Evolutionary conservation across 208 protist species (phyloP), one percentile per base, ranked within the genome.

Genomic region (Trypanosoma rangeli): DNA sequence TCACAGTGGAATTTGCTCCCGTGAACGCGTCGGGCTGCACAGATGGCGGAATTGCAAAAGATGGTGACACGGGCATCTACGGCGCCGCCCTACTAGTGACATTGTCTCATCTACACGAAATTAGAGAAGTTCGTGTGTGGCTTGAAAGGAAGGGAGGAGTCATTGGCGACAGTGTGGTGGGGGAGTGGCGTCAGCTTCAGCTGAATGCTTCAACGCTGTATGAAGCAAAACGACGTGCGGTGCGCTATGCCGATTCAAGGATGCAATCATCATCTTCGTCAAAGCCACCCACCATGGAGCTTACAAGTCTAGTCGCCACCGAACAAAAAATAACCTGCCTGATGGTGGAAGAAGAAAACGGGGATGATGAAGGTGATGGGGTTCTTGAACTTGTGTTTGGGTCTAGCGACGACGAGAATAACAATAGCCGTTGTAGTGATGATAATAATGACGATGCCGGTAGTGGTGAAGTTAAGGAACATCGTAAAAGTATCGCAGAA

Each of bases 321-420:
- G 46, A 53, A 15, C 10, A 64, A 20, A 56, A 59, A 10, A 59
- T 22, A n/a, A 16, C 3, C 20, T 4, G 7, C 10, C n/a, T 13
- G 15, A 29, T 26, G 18, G 46, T 24, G 18, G 53, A 54, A 33
- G 24, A 56, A 48, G 28, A 64, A 20, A 31, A 35, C 26, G 66
- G 57, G 24, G n/a, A 48, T 31, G 26, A 64, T 31, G 31, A 39
- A 5, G 60, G 52, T 12, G 57, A 53, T 13, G 68, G 66, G 18
- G 68, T 73, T 46, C 68, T 73, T 58, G 70, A 70, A 28, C 55
- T 76, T 26, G 57, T 65, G 2, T 50, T 76, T 60, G 56, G 28
- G 3, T 60, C 63, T 20, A 57, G 69, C 35, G 53, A 54, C 31
- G 50, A 10, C 37, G 37, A 42, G 37, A 42, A 42, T 42, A 10